These are phyloP conservation scores for Elaphomyces granulatus DNA, from an alignment of 495 filamentous ascomycete genomes.

Conservation along the genomic window DNA sequence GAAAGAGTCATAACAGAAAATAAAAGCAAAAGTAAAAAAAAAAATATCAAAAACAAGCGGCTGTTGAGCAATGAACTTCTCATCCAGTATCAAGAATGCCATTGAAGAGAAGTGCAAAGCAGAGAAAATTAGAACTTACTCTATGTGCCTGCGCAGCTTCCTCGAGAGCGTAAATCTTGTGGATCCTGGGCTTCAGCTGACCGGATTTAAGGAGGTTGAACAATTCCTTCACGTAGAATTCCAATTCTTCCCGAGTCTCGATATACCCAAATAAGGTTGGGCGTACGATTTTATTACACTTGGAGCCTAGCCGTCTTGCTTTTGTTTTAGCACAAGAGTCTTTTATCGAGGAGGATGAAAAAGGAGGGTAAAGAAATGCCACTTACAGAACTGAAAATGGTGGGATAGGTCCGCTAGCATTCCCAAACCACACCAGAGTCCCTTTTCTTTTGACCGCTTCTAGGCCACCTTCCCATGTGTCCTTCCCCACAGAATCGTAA, in stretches of 20 bases:
- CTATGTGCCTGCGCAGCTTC: constrained; percentile 61
- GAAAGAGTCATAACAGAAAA: not conserved
- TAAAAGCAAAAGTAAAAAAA: not conserved
- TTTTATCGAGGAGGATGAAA: not conserved
- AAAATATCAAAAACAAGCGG: no score
- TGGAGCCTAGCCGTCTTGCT: constrained; percentile 43
- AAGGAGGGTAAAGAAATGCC: not conserved
- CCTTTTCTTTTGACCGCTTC: constrained; percentile 71
- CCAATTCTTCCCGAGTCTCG: constrained; percentile 59
- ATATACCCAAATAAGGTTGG: constrained; percentile 66
- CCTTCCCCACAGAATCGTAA: constrained; percentile 80
- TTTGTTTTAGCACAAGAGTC: not conserved
- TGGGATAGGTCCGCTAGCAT: constrained; percentile 69
- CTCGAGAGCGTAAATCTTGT: constrained; percentile 68
- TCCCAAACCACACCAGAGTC: constrained; percentile 74
- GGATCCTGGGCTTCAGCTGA: constrained; percentile 58
- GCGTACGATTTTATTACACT: constrained; percentile 68
- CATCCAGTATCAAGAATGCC: no score
- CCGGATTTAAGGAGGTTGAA: constrained; percentile 54
- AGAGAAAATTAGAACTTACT: no score
- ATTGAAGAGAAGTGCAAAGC: no score
- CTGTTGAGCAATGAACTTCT: no score
- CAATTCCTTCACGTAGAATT: constrained; percentile 55
- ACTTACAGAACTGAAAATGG: constrained; percentile 54
- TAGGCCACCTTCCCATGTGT: constrained; percentile 74